Conservation (phyloP, 1,139 yeast species). For the Yamadazyma atmosphaerica region DNA sequence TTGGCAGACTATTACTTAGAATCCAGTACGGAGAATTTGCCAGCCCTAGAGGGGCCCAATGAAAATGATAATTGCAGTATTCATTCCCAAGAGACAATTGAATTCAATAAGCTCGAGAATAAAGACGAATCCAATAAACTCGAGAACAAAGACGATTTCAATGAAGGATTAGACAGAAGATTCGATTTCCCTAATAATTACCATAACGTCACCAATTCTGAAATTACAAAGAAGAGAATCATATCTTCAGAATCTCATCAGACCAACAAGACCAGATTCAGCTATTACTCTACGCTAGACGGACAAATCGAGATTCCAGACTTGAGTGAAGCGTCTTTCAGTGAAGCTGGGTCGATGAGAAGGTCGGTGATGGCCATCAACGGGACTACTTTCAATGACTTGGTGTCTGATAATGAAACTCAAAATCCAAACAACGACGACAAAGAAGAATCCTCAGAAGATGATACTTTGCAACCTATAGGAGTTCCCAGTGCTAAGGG, state of each 20-base stretch:
- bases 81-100: slow-evolving; percentile 12
- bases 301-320: slow-evolving; percentile 51
- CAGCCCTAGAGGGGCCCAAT: not conserved
- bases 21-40: slow-evolving; percentile 1
- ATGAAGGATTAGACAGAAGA: slow-evolving; percentile 34
- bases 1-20: slow-evolving; percentile 13
- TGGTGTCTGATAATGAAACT: slow-evolving; percentile 20
- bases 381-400: slow-evolving; percentile 34
- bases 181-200: slow-evolving; percentile 42
- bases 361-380: slow-evolving; percentile 23
- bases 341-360: slow-evolving; percentile 19
- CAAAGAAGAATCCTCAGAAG: slow-evolving; percentile 10
- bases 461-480: slow-evolving; percentile 30
- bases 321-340: slow-evolving; percentile 27
- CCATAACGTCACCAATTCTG: slow-evolving; percentile 35
- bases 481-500: slow-evolving; percentile 39
- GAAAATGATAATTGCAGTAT: not conserved
- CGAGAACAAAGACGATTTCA: slow-evolving; percentile 21
- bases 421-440: not conserved
- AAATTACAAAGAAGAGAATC: slow-evolving; percentile 19
- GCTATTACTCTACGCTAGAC: slow-evolving; percentile 24
- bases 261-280: slow-evolving; percentile 22
- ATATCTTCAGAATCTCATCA: slow-evolving; percentile 16
- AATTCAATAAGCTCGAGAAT: slow-evolving; percentile 8
- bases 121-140: slow-evolving; percentile 24